Evolutionary conservation across 2,329 filamentous ascomycete species (phyloP), one percentile per base, ranked within the genome.

Genomic region (Fusarium caatingaense): DNA sequence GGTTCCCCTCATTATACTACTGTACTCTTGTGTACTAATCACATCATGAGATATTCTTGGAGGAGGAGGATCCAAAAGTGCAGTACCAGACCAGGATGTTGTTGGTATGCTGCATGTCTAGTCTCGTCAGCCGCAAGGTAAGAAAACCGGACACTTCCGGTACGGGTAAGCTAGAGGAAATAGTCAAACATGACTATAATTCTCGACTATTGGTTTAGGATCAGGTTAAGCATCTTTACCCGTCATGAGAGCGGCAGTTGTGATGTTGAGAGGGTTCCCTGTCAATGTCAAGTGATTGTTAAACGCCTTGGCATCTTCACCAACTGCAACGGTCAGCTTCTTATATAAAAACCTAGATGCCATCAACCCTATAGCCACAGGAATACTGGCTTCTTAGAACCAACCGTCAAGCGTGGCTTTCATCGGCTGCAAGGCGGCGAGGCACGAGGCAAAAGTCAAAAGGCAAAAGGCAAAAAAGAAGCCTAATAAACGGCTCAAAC

Each of bases 1-100:
- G 48, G 21, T 67, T 67, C 57, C 63, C 64, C 64, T 63, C 64
- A 53, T 65, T 60, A 21, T 42, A 37, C 49, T 42, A 41, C 23
- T n/a, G 49, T 27, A 25, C 34, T 30, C 28, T 30, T 30, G 11
- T 30, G 28, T 25, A 25, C 32, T 53, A 27, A 53, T 48, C 63
- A 48, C 41, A 53, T 57, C 49, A 53, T 67, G 27, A 32, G 48
- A 50, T 48, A 56, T 56, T 50, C 32, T 56, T 9, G 32, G 32
- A 49, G 44, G 6, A 44, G 44, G 23, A 45, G 20, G 28, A 66
- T 60, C 27, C 23, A 28, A 25, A 34, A 21, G 34, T 37, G 18
- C 34, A n/a, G 18, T 37, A 37, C 34, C 34, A 37, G 37, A 28
- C 54, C 20, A 37, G 28, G 41, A 16, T 56, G 53, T 56, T 21